Percentiles rank a stretch among this genome's conserved stretches.
Evolutionary conservation across 2,329 filamentous ascomycete species (phyloP).

Genomic region (Clarireedia homoeocarpa): DNA sequence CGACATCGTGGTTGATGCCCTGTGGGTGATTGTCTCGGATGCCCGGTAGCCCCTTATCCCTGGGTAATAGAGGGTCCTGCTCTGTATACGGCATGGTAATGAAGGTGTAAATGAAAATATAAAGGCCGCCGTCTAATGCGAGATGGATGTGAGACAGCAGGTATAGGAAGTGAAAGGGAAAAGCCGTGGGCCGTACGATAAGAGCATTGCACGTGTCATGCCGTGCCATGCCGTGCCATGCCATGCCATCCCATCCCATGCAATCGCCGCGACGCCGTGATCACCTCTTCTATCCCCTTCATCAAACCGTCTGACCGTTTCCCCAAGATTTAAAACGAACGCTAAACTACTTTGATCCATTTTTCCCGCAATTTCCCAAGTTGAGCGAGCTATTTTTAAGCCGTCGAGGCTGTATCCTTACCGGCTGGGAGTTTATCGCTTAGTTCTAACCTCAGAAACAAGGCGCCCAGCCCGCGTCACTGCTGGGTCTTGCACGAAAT

Average conservation of each 20-base stretch:
- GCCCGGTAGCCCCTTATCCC: slow-evolving; percentile 21
- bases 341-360: background rate
- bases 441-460: no score
- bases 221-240: no score
- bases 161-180: background rate
- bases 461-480: background rate
- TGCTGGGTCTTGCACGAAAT: background rate
- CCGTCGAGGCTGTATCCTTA: no score
- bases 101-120: background rate
- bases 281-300: background rate
- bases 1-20: slow-evolving; percentile 14
- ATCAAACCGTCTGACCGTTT: no score
- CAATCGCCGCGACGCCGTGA: no score
- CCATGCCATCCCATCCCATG: no score
- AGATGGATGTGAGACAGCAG: background rate
- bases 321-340: background rate
- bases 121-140: background rate
- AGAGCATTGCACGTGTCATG: no score
- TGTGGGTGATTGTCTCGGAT: slow-evolving; percentile 20
- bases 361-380: background rate
- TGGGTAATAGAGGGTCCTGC: slow-evolving; percentile 26
- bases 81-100: slow-evolving; percentile 15
- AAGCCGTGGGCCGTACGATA: no score
- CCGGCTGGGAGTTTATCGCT: no score
- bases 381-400: background rate